phyloP scores from a whole-genome alignment of 116 monocot genomes.

The Dioscorea cayenensis region DNA sequence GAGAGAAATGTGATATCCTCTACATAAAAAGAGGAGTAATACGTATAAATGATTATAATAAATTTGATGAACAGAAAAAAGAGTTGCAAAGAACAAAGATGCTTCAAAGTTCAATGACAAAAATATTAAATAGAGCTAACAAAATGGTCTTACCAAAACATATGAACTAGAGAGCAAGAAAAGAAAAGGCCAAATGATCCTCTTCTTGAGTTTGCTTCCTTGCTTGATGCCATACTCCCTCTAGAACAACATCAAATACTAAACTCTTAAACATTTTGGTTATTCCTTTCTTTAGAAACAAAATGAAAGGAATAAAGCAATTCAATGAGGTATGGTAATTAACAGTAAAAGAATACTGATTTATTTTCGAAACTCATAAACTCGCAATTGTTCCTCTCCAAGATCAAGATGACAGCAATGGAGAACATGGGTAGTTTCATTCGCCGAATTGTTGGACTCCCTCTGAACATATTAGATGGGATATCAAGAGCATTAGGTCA shows the following conservation, averaged over 20 bases:
- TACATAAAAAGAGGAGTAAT: neutral
- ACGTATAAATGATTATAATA: neutral
- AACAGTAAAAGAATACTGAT: neutral
- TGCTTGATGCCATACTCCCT: too few relatives aligned
- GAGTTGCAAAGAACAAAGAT: too few relatives aligned
- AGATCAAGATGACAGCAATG: neutral
- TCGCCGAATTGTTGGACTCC: constrained; percentile 6
- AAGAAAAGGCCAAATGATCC: too few relatives aligned
- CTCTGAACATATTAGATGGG: constrained; percentile 11
- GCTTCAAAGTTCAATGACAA: too few relatives aligned
- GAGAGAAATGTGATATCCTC: too few relatives aligned
- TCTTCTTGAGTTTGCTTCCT: too few relatives aligned
- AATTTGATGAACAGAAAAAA: too few relatives aligned
- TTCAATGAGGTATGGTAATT: neutral
- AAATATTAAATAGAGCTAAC: too few relatives aligned
- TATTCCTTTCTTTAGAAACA: neutral
- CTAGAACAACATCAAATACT: neutral
- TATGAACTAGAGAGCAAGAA: too few relatives aligned
- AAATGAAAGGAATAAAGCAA: neutral
- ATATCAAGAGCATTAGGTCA: constrained; percentile 11
- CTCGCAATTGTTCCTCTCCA: neutral
- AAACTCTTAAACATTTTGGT: neutral
- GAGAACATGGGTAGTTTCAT: neutral
- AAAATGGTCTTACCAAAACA: too few relatives aligned
- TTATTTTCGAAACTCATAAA: neutral